These are phyloP conservation scores for Picea glauca DNA, from an alignment of 75 land plant genomes.

Conservation along the genomic window DNA sequence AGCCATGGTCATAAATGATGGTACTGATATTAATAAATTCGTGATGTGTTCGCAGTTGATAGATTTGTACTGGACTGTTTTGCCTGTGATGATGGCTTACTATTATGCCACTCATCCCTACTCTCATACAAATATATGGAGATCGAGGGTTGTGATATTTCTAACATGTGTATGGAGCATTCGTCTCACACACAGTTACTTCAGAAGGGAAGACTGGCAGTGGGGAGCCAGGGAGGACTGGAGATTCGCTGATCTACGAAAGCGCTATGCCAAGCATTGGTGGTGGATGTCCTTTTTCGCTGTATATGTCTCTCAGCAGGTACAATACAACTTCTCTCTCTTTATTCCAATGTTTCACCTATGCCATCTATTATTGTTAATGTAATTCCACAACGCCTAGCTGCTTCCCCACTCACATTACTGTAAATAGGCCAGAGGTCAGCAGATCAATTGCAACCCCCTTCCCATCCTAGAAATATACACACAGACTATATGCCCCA, in stretches of 20 bases:
- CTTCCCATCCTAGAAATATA: background rate
- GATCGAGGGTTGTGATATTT: conserved; percentile 56
- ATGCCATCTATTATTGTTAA: background rate
- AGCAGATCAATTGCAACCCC: background rate
- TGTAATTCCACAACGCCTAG: background rate
- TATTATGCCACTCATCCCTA: conserved; percentile 70
- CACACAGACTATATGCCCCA: background rate
- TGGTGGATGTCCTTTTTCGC: conserved; percentile 96
- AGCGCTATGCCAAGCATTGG: conserved; percentile 62
- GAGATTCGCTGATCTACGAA: conserved; percentile 80
- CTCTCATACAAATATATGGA: conserved; percentile 28
- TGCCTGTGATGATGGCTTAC: conserved; percentile 87
- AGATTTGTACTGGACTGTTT: conserved; percentile 94
- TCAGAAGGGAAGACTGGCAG: conserved; percentile 90
- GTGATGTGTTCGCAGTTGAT: conserved; percentile 62
- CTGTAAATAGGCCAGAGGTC: background rate
- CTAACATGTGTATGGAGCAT: conserved; percentile 90
- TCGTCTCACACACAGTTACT: conserved; percentile 86
- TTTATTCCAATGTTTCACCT: background rate
- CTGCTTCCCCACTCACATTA: background rate
- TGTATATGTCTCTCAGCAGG: conserved; percentile 86
- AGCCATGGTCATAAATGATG: background rate
- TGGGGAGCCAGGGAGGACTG: conserved; percentile 97
- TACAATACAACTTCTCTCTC: conserved; percentile 13
- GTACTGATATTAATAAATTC: background rate